These are phyloP conservation scores for Leccinellum albellum DNA, from an alignment of 768 basidiomycete genomes.

Conservation along the genomic window DNA sequence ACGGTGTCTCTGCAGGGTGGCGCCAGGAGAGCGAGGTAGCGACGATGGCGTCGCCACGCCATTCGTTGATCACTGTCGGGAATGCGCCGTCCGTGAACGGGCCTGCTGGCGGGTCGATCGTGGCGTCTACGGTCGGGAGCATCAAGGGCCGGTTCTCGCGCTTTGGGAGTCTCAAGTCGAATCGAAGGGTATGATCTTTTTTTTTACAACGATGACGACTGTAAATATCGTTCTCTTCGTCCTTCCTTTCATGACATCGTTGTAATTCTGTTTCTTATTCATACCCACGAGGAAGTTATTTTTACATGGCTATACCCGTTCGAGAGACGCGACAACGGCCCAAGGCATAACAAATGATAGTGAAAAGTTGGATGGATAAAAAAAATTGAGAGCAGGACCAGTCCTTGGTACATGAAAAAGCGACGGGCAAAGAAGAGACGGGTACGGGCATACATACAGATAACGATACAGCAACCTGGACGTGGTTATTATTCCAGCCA, in stretches of 20 bases:
- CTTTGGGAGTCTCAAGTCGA: slow-evolving; percentile 65
- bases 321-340: slow-evolving; percentile 6
- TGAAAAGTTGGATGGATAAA: slow-evolving; percentile 9
- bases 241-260: slow-evolving; percentile 5
- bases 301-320: slow-evolving; percentile 8
- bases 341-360: neutral
- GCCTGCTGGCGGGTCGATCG: slow-evolving; percentile 54
- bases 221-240: neutral
- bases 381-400: slow-evolving; percentile 11
- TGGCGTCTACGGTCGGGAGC: slow-evolving; percentile 60
- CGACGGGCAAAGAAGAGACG: neutral
- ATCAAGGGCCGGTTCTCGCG: slow-evolving; percentile 74
- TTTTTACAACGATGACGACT: neutral
- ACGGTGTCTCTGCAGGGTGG: slow-evolving; percentile 75
- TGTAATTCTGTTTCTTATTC: slow-evolving; percentile 8
- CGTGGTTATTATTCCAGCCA: neutral
- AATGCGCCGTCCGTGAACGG: slow-evolving; percentile 36
- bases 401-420: neutral
- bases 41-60: slow-evolving; percentile 55
- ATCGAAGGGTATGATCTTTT: slow-evolving; percentile 34
- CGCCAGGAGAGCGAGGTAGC: slow-evolving; percentile 49
- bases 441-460: neutral
- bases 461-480: slow-evolving; percentile 32
- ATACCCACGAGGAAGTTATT: slow-evolving; percentile 15
- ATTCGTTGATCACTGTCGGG: slow-evolving; percentile 73